These are phyloP conservation scores for Colletotrichum destructivum DNA, from an alignment of 2,329 filamentous ascomycete genomes.

Conservation along the genomic window DNA sequence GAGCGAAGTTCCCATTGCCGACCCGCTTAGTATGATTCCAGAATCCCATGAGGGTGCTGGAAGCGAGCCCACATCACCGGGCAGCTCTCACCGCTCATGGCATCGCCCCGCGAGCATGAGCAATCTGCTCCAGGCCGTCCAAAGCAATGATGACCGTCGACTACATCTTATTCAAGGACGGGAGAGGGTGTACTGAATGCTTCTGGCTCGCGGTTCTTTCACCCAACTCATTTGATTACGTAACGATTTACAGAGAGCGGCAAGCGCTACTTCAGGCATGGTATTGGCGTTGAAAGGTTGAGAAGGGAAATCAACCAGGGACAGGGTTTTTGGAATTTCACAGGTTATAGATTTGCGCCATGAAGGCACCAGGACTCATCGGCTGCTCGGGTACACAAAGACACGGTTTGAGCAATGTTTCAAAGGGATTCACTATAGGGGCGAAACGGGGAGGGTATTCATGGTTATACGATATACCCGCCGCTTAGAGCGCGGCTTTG, in stretches of 20 bases:
- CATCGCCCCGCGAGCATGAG: slow-evolving; percentile 42
- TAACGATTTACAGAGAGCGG: slow-evolving; percentile 14
- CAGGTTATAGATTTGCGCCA: slow-evolving; percentile 27
- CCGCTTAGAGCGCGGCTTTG: slow-evolving; percentile 28
- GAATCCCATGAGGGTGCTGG: slow-evolving; percentile 44
- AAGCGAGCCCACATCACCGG: slow-evolving; percentile 35
- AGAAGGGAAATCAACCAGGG: not conserved
- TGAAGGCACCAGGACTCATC: slow-evolving; percentile 37
- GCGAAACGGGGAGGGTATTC: slow-evolving; percentile 9
- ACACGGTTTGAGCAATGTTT: slow-evolving; percentile 19
- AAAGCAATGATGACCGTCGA: slow-evolving; percentile 46
- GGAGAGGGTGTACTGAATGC: slow-evolving; percentile 50
- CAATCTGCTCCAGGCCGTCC: slow-evolving; percentile 33
- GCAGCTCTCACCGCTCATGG: slow-evolving; percentile 36
- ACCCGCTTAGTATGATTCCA: slow-evolving; percentile 49
- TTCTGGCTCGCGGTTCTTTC: not conserved
- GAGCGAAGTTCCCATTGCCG: slow-evolving; percentile 46
- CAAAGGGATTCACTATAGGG: slow-evolving; percentile 14
- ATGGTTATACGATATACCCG: slow-evolving; percentile 34
- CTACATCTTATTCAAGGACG: slow-evolving; percentile 55
- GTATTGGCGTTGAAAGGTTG: slow-evolving; percentile 30
- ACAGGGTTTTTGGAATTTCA: slow-evolving; percentile 21
- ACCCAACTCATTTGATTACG: slow-evolving; percentile 26
- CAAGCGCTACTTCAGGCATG: slow-evolving; percentile 19
- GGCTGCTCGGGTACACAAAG: slow-evolving; percentile 23